Base-by-base conservation (phyloP, 176 grass and related monocot genomes). In the Zizania latifolia region DNA sequence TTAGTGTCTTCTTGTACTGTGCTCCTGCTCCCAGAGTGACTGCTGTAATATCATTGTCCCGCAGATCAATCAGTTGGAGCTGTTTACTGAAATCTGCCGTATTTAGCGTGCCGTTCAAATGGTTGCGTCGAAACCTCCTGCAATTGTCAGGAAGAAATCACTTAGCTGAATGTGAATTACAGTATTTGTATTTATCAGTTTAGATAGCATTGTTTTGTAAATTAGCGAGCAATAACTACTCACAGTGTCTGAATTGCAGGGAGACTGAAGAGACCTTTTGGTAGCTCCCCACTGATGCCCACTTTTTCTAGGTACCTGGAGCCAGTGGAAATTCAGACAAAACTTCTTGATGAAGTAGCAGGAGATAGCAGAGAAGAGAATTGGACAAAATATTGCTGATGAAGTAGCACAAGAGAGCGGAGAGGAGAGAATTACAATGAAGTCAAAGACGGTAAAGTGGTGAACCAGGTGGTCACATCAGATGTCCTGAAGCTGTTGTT, bases 401-500 rank as follows among this genome's bases (percentile, higher is more conserved):
- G n/a, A n/a, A n/a, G n/a, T n/a, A n/a, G n/a, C 24, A 78, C 48
- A 22, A 27, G 11, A 6, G 40, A 63, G 6, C 14, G 32, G 22
- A 50, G 26, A n/a, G 53, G 41, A 51, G 14, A 41, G 67, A 15
- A 12, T 65, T 76, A 97, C 93, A 97, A 21, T 70, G 93, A 78
- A 37, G 93, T 97, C 78, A 97, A 73, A 22, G 87, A 84, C 13
- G 80, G 79, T 79, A 93, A 86, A 29, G 82, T 44, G 0, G 90
- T 85, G 43, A 97, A 97, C 93, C 93, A 97, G 13, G 39, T 38
- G 35, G 93, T 87, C 69, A 36, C 68, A 90, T 78, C 72, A 23
- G 93, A 93, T 70, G 34, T 45, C 51, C 86, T 89, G 23, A 97
- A 97, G 26, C 24, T 84, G 53, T 97, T 93, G 62, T 97, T 97